Evolutionary conservation across 1,284 basidiomycete genomes (phyloP).

Genomic region (Trichosporon ovoides): DNA sequence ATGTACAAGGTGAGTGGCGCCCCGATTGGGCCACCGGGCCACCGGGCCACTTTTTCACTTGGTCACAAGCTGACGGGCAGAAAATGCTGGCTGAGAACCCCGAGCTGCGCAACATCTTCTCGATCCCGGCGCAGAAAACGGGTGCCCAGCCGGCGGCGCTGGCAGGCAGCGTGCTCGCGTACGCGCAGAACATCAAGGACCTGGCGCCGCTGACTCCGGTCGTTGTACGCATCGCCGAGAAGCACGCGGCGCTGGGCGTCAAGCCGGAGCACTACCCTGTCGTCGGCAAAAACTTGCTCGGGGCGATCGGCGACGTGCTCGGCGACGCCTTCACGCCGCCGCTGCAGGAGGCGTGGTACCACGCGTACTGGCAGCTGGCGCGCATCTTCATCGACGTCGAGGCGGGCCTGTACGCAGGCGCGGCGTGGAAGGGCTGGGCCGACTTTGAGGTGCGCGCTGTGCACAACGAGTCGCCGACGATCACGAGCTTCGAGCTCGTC

Average conservation of each 20-base stretch:
- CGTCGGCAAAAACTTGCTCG: slow-evolving; percentile 35
- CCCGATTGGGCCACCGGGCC: too few species aligned
- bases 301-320: slow-evolving; percentile 32
- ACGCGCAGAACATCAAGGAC: slow-evolving; percentile 40
- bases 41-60: too few species aligned
- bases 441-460: slow-evolving; percentile 29
- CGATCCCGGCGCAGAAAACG: slow-evolving; percentile 25
- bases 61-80: slow-evolving; percentile 11
- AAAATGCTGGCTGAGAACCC: slow-evolving; percentile 34
- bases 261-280: slow-evolving; percentile 35
- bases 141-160: slow-evolving; percentile 33
- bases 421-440: slow-evolving; percentile 31
- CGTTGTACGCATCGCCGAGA: slow-evolving; percentile 37
- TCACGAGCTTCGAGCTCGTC: slow-evolving; percentile 32
- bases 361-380: slow-evolving; percentile 24
- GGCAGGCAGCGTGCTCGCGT: slow-evolving; percentile 35
- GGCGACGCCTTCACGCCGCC: slow-evolving; percentile 37
- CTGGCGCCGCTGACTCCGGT: slow-evolving; percentile 32
- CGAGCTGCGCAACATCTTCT: slow-evolving; percentile 35
- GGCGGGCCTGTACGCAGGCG: slow-evolving; percentile 28
- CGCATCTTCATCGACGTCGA: slow-evolving; percentile 39
- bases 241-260: slow-evolving; percentile 38
- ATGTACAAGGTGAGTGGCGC: slow-evolving; percentile 27
- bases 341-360: slow-evolving; percentile 35
- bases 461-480: slow-evolving; percentile 28